A percentile compares a stretch with the other conserved stretches of the same genome.
Evolutionary conservation across 1,139 yeast genomes (phyloP).

Genomic region (Lodderomyces metapsilosis): DNA sequence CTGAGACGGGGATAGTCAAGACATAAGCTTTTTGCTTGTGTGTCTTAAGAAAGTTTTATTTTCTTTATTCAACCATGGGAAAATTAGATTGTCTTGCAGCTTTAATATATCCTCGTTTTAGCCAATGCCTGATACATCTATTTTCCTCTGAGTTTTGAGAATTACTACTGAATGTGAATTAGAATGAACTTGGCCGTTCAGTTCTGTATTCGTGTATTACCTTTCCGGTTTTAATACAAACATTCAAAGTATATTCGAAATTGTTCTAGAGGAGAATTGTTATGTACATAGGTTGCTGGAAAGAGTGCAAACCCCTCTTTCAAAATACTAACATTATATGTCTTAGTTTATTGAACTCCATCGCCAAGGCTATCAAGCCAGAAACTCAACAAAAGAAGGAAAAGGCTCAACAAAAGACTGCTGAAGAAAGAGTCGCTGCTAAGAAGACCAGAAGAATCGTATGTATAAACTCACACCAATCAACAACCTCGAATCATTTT

Average conservation of each 20-base stretch:
- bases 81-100: slow-evolving; percentile 48
- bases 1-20: slow-evolving; percentile 11
- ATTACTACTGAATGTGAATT: slow-evolving; percentile 25
- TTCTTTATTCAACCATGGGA: slow-evolving; percentile 34
- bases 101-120: slow-evolving; percentile 26
- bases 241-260: slow-evolving; percentile 15
- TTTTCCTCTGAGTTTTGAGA: slow-evolving; percentile 43
- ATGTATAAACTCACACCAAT: slow-evolving; percentile 43
- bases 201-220: slow-evolving; percentile 32
- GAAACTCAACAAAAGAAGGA: slow-evolving; percentile 96
- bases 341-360: slow-evolving; percentile 26
- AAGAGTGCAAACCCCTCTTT: slow-evolving; percentile 6
- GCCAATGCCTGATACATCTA: slow-evolving; percentile 53
- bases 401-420: slow-evolving; percentile 85
- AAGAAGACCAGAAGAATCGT: slow-evolving; percentile 86
- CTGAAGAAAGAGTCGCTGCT: slow-evolving; percentile 86
- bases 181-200: slow-evolving; percentile 49
- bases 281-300: slow-evolving; percentile 7
- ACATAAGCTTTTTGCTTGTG: slow-evolving; percentile 18
- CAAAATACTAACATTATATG: slow-evolving; percentile 33
- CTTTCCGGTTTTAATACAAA: slow-evolving; percentile 25
- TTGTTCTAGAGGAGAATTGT: slow-evolving; percentile 8
- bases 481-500: slow-evolving; percentile 5
- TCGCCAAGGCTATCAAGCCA: slow-evolving; percentile 47
- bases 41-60: not conserved